Evolutionary conservation across 2,329 filamentous ascomycete genomes (phyloP).

Genomic region (Diplodia mutila): DNA sequence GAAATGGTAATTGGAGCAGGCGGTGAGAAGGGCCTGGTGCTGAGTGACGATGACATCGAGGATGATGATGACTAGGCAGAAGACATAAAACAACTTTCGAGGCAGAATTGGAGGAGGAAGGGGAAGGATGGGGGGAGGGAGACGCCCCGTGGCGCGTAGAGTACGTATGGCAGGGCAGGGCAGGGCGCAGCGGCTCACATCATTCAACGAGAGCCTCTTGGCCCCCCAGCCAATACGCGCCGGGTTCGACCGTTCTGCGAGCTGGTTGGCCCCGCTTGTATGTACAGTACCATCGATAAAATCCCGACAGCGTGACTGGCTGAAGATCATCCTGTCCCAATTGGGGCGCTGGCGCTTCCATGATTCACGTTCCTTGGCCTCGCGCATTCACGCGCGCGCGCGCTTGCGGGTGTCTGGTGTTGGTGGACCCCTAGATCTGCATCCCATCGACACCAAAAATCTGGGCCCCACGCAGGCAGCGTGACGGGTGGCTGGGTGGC

Average conservation of each 20-base stretch:
- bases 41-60: constrained; percentile 55
- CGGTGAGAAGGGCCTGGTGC: constrained; percentile 38
- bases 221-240: neutral
- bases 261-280: neutral
- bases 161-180: neutral
- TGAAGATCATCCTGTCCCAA: neutral
- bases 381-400: neutral
- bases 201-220: neutral
- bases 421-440: constrained; percentile 21
- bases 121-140: no score
- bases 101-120: neutral
- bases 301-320: constrained; percentile 12
- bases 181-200: neutral
- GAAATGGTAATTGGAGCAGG: constrained; percentile 19
- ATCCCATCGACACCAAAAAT: constrained; percentile 5
- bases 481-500: constrained; percentile 3
- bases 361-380: constrained; percentile 18
- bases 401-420: neutral
- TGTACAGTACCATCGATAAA: constrained; percentile 5
- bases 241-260: neutral
- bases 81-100: neutral
- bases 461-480: neutral
- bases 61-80: constrained; percentile 33
- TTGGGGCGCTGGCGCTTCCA: neutral
- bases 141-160: neutral